These are phyloP conservation scores for Mallotus japonicus DNA, from an alignment of 441 rosid genomes.

Conservation along the genomic window DNA sequence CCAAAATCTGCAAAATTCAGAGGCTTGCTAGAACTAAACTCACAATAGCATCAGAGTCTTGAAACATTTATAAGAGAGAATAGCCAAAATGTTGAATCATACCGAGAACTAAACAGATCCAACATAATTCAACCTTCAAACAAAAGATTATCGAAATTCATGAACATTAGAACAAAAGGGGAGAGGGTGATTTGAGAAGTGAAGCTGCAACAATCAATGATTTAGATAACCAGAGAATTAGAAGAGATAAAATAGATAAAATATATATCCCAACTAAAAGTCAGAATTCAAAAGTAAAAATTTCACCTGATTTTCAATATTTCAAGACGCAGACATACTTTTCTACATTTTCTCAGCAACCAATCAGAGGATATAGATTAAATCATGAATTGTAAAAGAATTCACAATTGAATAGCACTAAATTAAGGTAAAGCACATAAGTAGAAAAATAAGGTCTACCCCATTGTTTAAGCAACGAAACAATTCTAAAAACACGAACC, in stretches of 20 bases:
- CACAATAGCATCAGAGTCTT: not conserved
- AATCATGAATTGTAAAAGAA: not conserved
- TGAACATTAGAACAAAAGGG: not conserved
- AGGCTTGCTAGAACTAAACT: conserved; percentile 6
- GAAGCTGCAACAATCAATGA: not conserved
- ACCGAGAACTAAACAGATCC: conserved; percentile 12
- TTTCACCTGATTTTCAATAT: not conserved
- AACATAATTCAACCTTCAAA: conserved; percentile 1
- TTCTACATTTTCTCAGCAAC: conserved; percentile 1
- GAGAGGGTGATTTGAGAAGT: conserved; percentile 1
- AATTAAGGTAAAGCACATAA: not conserved
- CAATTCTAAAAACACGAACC: not conserved
- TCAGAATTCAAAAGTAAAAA: not conserved
- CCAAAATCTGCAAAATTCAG: not conserved
- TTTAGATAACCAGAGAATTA: not conserved
- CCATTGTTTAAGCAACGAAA: conserved; percentile 6
- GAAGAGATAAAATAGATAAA: too few relatives aligned
- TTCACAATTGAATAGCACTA: not conserved
- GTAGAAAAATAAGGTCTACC: too few relatives aligned
- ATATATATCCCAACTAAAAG: not conserved
- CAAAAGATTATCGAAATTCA: conserved; percentile 1
- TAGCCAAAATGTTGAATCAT: not conserved
- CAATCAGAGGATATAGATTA: conserved; percentile 9
- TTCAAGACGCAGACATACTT: not conserved
- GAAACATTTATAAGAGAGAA: not conserved